Evolutionary conservation across 2,329 filamentous ascomycete species (phyloP), one percentile per base, ranked within the genome.

Genomic region (Thelonectria rubi): DNA sequence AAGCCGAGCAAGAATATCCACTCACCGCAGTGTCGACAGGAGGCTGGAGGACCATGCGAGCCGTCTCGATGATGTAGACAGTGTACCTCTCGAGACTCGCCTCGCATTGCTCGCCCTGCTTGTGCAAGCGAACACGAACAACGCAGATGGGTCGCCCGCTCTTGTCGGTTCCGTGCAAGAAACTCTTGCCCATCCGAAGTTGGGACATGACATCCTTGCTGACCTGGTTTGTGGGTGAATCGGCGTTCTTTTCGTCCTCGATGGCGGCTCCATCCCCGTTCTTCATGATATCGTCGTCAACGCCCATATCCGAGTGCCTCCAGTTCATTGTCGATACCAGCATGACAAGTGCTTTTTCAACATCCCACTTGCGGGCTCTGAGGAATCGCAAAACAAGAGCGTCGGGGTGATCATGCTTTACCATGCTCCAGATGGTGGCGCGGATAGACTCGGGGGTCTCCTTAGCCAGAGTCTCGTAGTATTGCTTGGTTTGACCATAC

Each of bases 381-480:
- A 78, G 73, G 60, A 79, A 80, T 3, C 79, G 78, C n/a, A 81
- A 70, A 0, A 76, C 66, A 1, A 76, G 60, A 0, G 76, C 91
- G 78, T 99, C 95, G 0, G 95, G 95, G 74, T 98, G 88, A 73
- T 99, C 95, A 72, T 95, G 90, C 81, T 98, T 99, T 60, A 94
- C 87, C 93, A 97, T 97, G 68, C 81, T 86, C 95, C 95, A 98
- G 74, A 98, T 91, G 0, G 93, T 89, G 15, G 84, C 82, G 54
- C 93, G 88, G 66, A 99, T 87, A 45, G 90, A 84, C 71, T 96
- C 92, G 0, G 94, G 92, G 1, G 88, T 85, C 72, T 91, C 86
- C 62, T 86, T 92, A 50, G 90, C 89, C 10, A 99, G 78, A 0
- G 93, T 92, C 42, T 94, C 88, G 69, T 92, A 87, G 78, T 93